phyloP scores from a whole-genome alignment of 1,139 yeast species.

The Sugiyamaella novakii region DNA sequence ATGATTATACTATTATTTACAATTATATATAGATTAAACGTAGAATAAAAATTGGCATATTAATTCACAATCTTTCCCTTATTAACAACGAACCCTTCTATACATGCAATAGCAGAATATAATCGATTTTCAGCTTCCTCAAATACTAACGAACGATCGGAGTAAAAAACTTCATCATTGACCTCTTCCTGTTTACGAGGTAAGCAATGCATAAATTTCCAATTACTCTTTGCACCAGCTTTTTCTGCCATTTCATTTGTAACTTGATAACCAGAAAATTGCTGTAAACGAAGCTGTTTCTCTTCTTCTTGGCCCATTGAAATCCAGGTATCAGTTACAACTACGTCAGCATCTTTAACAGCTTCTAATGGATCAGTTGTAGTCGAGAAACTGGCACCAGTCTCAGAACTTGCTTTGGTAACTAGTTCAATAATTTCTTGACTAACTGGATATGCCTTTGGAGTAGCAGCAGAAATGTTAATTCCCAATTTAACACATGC shows the following conservation, averaged over 20 bases:
- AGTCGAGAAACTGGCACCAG: slow-evolving; percentile 59
- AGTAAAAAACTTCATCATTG: slow-evolving; percentile 86
- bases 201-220: slow-evolving; percentile 96
- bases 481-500: slow-evolving; percentile 88
- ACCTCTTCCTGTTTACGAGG: slow-evolving; percentile 97
- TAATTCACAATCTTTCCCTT: slow-evolving; percentile 56
- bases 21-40: no score
- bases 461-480: slow-evolving; percentile 80
- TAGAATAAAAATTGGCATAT: not conserved
- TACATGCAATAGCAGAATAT: slow-evolving; percentile 93
- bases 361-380: slow-evolving; percentile 76
- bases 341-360: slow-evolving; percentile 68
- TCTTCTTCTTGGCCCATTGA: slow-evolving; percentile 97
- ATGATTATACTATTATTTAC: no score
- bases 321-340: slow-evolving; percentile 97
- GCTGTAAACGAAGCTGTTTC: slow-evolving; percentile 66
- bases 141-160: slow-evolving; percentile 82
- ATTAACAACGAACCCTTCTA: slow-evolving; percentile 85
- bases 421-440: slow-evolving; percentile 60
- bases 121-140: slow-evolving; percentile 95
- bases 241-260: slow-evolving; percentile 60
- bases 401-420: slow-evolving; percentile 52
- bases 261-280: slow-evolving; percentile 85
- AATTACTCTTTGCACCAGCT: slow-evolving; percentile 62
- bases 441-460: slow-evolving; percentile 68